Percentiles rank a stretch among this genome's conserved stretches.
Conservation (phyloP, 2,329 filamentous ascomycete genomes). For the Pseudocercospora macadamiae region DNA sequence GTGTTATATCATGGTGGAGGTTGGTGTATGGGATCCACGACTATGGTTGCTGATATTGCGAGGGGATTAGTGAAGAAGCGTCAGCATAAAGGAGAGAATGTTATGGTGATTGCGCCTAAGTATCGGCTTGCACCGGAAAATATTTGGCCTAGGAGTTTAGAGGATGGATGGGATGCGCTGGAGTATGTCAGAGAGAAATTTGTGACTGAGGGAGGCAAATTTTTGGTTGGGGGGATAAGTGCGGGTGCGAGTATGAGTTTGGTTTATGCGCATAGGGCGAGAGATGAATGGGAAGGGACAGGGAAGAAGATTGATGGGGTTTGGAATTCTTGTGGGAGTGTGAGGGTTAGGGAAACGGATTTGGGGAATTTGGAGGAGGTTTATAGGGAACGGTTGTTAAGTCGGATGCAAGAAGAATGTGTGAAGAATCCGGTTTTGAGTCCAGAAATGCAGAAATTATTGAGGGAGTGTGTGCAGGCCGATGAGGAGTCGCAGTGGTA, state of each 20-base stretch:
- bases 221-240: conserved; percentile 51
- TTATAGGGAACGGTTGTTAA: conserved; percentile 41
- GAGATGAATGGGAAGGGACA: conserved; percentile 44
- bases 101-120: conserved; percentile 20
- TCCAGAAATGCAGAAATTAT: conserved; percentile 18
- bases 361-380: conserved; percentile 33
- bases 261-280: conserved; percentile 44
- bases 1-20: conserved; percentile 32
- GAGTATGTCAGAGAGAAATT: conserved; percentile 46
- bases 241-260: conserved; percentile 47
- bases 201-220: too few species aligned
- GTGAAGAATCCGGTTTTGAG: conserved; percentile 29
- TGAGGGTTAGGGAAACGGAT: conserved; percentile 41
- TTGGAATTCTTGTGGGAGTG: conserved; percentile 49
- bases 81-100: too few species aligned
- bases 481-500: conserved; percentile 14
- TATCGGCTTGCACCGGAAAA: conserved; percentile 51
- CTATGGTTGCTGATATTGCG: conserved; percentile 20
- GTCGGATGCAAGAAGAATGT: conserved; percentile 45
- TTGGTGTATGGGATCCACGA: conserved; percentile 21
- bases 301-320: conserved; percentile 17
- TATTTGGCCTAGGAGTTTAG: conserved; percentile 46
- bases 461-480: conserved; percentile 16
- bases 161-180: conserved; percentile 51
- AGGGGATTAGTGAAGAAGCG: conserved; percentile 18